A percentile compares a stretch with the other conserved stretches of the same genome.
Conservation (phyloP, 1,139 yeast species). For the Scheffersomyces insectosa region DNA sequence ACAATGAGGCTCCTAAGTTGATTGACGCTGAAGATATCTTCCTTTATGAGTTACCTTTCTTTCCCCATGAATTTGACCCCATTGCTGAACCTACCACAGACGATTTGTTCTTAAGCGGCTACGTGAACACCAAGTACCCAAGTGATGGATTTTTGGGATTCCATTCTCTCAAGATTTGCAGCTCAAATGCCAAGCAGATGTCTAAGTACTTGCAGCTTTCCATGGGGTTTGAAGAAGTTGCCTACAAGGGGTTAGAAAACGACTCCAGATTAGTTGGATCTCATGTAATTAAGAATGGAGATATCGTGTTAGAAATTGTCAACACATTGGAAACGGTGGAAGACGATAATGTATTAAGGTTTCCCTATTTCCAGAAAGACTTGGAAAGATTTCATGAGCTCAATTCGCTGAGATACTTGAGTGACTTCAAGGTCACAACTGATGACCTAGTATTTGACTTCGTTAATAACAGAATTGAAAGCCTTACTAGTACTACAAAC, state of each 20-base stretch:
- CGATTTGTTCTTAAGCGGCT: conserved; percentile 28
- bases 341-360: conserved; percentile 15
- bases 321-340: conserved; percentile 26
- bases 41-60: conserved; percentile 24
- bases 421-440: conserved; percentile 16
- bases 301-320: conserved; percentile 52
- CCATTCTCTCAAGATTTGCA: conserved; percentile 44
- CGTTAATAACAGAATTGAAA: conserved; percentile 16
- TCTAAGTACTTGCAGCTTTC: conserved; percentile 54
- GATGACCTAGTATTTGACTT: conserved; percentile 20
- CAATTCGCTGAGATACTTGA: conserved; percentile 4
- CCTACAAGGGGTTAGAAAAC: conserved; percentile 67
- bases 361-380: conserved; percentile 15
- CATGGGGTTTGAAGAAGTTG: conserved; percentile 66
- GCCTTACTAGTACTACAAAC: conserved; percentile 6
- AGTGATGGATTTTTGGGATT: conserved; percentile 35
- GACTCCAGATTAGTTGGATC: conserved; percentile 57
- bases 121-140: conserved; percentile 19
- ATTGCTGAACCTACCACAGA: conserved; percentile 13
- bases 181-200: conserved; percentile 65
- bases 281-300: conserved; percentile 62
- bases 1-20: too few species aligned
- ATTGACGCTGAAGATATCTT: conserved; percentile 1
- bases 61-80: conserved; percentile 19
- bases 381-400: conserved; percentile 4